Conservation (phyloP, 2,329 filamentous ascomycete genomes). For the Fusarium concolor region DNA sequence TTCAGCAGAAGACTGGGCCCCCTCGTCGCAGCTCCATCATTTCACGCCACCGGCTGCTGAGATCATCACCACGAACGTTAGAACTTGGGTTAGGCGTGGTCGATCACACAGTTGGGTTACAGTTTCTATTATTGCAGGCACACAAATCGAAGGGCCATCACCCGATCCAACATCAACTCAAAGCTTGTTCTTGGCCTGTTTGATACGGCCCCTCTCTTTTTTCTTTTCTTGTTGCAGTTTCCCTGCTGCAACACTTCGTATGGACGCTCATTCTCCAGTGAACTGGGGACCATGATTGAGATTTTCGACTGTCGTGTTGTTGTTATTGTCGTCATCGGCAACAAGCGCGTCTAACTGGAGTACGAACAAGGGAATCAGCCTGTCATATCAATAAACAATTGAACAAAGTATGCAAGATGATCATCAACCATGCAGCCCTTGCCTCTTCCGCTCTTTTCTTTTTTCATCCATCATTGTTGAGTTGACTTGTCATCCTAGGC, state of each 20-base stretch:
- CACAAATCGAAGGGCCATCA: conserved; percentile 19
- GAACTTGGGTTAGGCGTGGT: background rate
- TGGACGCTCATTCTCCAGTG: conserved; percentile 32
- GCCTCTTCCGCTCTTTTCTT: background rate
- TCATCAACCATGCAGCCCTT: background rate
- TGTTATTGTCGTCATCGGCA: conserved; percentile 8
- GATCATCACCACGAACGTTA: conserved; percentile 14
- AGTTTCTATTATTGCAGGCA: conserved; percentile 27
- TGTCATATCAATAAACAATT: conserved; percentile 7
- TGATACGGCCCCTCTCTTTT: conserved; percentile 29
- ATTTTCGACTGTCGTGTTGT: conserved; percentile 6
- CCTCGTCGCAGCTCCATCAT: conserved; percentile 17
- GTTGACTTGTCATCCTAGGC: background rate
- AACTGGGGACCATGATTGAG: conserved; percentile 10
- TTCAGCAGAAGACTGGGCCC: conserved; percentile 14
- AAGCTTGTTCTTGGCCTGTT: conserved; percentile 34
- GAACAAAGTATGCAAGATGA: background rate
- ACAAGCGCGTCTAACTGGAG: conserved; percentile 14
- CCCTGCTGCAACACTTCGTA: conserved; percentile 30
- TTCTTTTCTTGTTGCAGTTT: conserved; percentile 17
- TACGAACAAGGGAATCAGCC: conserved; percentile 7
- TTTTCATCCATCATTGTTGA: background rate
- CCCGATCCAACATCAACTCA: conserved; percentile 29
- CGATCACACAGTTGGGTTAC: conserved; percentile 24
- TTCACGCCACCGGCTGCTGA: conserved; percentile 35